Percentiles rank a stretch among this genome's conserved stretches.
These are phyloP conservation scores for Syzygium aromaticum DNA, from an alignment of 345 rosid species.

Conservation along the genomic window DNA sequence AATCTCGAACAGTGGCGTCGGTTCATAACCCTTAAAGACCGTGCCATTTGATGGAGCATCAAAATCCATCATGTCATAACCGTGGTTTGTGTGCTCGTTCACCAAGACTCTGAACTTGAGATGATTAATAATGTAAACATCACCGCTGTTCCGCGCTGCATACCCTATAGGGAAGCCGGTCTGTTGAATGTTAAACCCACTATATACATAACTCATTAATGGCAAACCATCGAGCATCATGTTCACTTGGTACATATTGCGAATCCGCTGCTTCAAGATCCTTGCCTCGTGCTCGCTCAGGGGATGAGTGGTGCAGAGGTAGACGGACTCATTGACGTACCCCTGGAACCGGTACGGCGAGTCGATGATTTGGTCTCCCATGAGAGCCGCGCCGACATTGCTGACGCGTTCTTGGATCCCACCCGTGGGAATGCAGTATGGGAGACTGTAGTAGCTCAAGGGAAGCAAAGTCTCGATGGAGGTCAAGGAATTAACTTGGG, in stretches of 20 bases:
- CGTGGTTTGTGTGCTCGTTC: background rate
- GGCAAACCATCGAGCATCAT: conserved; percentile 3
- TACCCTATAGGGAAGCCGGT: conserved; percentile 1
- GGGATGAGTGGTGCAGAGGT: conserved; percentile 5
- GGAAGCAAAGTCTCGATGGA: conserved; percentile 91
- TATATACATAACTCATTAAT: background rate
- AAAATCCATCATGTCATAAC: background rate
- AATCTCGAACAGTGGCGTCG: background rate
- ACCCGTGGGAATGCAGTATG: background rate
- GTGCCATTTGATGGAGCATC: background rate
- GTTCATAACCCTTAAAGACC: background rate
- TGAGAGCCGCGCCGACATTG: conserved; percentile 2
- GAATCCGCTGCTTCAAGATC: conserved; percentile 10
- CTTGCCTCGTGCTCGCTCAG: background rate
- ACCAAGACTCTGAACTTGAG: conserved; percentile 7
- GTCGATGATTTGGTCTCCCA: conserved; percentile 5
- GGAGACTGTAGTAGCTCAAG: conserved; percentile 71
- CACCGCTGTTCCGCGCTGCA: background rate
- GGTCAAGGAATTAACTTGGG: conserved; percentile 87
- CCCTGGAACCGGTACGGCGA: conserved; percentile 3
- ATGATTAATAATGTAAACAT: conserved; percentile 1
- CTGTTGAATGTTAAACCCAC: background rate
- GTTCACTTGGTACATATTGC: conserved; percentile 6
- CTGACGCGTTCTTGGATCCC: background rate
- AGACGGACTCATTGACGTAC: conserved; percentile 4